Conservation (phyloP, 352 stramenopile species). For the Phytophthora syringae region DNA sequence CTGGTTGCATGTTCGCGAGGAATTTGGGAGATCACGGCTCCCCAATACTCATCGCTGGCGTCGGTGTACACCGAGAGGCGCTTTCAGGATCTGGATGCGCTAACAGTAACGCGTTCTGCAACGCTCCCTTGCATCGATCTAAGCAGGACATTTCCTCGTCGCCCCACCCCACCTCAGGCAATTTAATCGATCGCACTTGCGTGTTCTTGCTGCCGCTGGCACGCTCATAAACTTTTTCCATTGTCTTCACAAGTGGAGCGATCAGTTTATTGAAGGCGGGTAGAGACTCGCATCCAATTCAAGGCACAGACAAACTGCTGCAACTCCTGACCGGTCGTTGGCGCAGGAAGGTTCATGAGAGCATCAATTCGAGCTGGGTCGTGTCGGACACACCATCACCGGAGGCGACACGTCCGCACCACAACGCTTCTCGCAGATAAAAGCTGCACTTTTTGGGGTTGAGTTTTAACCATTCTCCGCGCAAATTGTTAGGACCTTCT, state of each 20-base stretch:
- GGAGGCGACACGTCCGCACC: constrained; percentile 11
- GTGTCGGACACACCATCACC: constrained; percentile 13
- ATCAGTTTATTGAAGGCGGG: constrained; percentile 11
- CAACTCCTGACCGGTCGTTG: constrained; percentile 8
- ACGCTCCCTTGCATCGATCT: too few relatives aligned
- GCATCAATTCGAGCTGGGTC: not conserved
- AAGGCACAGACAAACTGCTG: constrained; percentile 7
- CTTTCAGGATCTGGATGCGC: too few relatives aligned
- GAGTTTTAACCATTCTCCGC: constrained; percentile 10
- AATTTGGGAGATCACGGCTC: too few relatives aligned
- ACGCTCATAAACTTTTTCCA: too few relatives aligned
- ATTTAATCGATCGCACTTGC: too few relatives aligned
- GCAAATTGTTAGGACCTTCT: constrained; percentile 11
- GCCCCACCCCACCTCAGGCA: too few relatives aligned
- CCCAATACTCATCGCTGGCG: too few relatives aligned
- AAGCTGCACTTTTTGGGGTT: constrained; percentile 12
- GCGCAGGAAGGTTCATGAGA: not conserved
- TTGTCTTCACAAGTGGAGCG: not conserved
- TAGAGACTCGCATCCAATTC: constrained; percentile 8
- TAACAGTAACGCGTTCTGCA: too few relatives aligned
- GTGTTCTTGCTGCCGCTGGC: too few relatives aligned
- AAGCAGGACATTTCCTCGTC: too few relatives aligned
- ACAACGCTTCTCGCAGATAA: constrained; percentile 11
- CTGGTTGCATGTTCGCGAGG: too few relatives aligned
- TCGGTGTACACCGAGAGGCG: too few relatives aligned